Conservation (phyloP, 2,329 filamentous ascomycete species). For the Pezicula carpinea region DNA sequence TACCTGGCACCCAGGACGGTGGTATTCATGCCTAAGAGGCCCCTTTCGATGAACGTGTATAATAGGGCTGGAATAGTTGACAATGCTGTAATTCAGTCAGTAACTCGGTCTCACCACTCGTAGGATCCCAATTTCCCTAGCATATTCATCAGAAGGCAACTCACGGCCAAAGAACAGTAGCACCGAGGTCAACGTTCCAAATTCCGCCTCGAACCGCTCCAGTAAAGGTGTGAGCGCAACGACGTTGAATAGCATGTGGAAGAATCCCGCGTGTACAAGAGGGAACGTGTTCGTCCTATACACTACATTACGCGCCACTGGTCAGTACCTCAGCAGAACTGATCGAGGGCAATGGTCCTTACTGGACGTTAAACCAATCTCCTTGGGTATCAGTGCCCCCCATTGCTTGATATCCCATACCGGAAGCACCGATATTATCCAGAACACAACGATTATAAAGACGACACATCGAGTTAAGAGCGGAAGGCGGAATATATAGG, state of each 20-base stretch:
- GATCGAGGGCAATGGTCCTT: conserved; percentile 32
- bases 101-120: not conserved
- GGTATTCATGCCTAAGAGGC: conserved; percentile 66
- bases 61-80: conserved; percentile 77
- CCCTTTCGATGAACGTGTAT: conserved; percentile 75
- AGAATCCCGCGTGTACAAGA: conserved; percentile 74
- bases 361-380: conserved; percentile 70
- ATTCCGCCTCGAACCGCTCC: conserved; percentile 88
- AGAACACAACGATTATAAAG: conserved; percentile 62
- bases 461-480: conserved; percentile 75
- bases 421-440: conserved; percentile 63
- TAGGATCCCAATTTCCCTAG: no score
- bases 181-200: conserved; percentile 84
- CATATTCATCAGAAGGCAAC: conserved; percentile 32
- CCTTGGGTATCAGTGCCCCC: conserved; percentile 73
- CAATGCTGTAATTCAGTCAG: conserved; percentile 47
- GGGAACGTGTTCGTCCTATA: conserved; percentile 92
- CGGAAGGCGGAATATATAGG: conserved; percentile 80
- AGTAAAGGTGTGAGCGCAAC: conserved; percentile 80
- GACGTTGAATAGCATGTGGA: conserved; percentile 78
- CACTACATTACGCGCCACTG: conserved; percentile 47
- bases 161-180: conserved; percentile 86
- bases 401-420: conserved; percentile 70
- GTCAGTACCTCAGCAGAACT: conserved; percentile 1
- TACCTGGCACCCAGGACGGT: conserved; percentile 80